Evolutionary conservation across 768 basidiomycete species (phyloP), one percentile per base, ranked within the genome.

Genomic region (Hericium rajendrae): DNA sequence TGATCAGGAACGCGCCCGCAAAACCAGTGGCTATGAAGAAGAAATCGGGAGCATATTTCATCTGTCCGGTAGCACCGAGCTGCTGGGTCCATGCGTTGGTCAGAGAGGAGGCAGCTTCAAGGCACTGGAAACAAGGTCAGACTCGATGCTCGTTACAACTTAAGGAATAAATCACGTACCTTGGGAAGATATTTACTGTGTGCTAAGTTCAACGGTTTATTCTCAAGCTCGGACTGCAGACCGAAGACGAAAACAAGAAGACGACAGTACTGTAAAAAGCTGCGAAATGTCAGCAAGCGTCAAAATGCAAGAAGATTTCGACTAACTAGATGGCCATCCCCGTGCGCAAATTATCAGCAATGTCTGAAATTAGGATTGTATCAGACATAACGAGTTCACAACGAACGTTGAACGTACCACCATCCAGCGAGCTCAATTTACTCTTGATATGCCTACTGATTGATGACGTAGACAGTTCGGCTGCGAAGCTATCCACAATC

Each of bases 1-100:
- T 57, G 41, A 63, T 53, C 18, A 63, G 55, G 50, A 63, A 61
- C 40, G 62, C 57, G 46, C 53, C 55, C 0, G 62, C 57, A 40
- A 63, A 63, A n/a, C 62, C 62, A 18, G 54, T 48, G 15, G 61
- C 60, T 6, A 57, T 49, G 16, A 63, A 63, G 58, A 63, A 63
- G 53, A 62, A 61, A 53, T 63, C 62, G 24, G 62, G 62, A 6
- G 62, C 57, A 18, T 54, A 55, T 4, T 38, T 53, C 46, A 57
- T 46, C 22, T 59, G 55, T 15, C 58, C 60, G 0, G 51, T 58
- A 6, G 54, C 38, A 15, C 59, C 49, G 57, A 63, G 52, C 22
- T 41, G 48, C 10, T 50, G 46, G 43, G 51, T 53, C 62, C 62
- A 61, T 15, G 60, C 20, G 10, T 57, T 32, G n/a, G 58, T 62